Evolutionary conservation across 139 green algal species (phyloP).

Genomic region (Eudorina sp.): DNA sequence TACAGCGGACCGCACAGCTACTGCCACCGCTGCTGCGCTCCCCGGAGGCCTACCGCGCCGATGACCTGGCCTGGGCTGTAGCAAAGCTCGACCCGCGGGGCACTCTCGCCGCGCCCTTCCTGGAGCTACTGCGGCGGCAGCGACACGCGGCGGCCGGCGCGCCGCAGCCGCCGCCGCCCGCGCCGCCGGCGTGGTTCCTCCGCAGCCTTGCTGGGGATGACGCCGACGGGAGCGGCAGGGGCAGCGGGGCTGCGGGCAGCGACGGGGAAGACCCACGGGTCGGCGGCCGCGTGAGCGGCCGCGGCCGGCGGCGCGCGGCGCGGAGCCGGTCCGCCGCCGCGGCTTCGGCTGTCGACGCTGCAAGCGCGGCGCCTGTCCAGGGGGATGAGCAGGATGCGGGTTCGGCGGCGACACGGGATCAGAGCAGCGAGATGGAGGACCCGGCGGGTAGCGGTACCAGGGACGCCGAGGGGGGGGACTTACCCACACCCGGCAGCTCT

Average conservation of each 20-base stretch:
- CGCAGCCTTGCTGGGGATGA: neutral
- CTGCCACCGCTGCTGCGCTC: constrained; percentile 17
- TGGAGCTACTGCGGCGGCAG: neutral
- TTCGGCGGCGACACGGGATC: too few species aligned
- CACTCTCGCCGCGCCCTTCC: neutral
- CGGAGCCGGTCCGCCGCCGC: too few species aligned
- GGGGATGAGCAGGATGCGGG: too few species aligned
- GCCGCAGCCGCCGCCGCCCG: neutral
- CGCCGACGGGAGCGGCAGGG: neutral
- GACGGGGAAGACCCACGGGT: neutral
- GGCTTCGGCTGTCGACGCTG: too few species aligned
- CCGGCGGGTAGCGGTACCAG: too few species aligned
- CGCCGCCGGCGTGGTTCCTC: neutral
- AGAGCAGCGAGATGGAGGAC: too few species aligned
- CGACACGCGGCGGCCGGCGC: neutral
- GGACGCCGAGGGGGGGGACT: too few species aligned
- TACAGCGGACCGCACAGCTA: neutral
- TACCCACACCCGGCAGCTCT: too few species aligned
- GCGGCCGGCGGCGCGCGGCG: too few species aligned
- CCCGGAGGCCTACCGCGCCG: neutral
- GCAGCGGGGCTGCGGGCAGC: neutral
- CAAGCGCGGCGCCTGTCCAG: too few species aligned
- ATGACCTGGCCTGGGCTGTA: constrained; percentile 41
- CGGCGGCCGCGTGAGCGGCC: too few species aligned
- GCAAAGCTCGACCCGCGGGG: neutral